Base-by-base conservation (phyloP, 345 rosid species). In the Turritis glabra region DNA sequence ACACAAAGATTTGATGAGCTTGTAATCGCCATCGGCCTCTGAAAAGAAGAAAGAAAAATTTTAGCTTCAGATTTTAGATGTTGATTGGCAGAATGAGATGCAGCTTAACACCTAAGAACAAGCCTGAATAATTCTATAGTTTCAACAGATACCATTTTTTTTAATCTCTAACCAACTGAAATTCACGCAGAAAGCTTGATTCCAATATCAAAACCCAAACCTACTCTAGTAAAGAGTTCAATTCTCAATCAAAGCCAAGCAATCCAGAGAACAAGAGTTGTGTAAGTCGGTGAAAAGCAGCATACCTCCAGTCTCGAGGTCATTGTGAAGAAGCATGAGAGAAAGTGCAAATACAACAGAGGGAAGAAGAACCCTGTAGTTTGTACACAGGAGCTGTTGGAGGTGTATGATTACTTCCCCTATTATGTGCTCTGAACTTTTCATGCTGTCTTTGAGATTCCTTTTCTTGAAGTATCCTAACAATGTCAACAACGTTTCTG, bases 311-410 rank as follows among this genome's bases (percentile, higher is more conserved):
- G 32, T 38, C 23, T 64, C 72, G 44, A 83, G 62, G 71, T 69
- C 58, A 79, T 75, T 79, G 33, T 46, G 77, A 21, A 83, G 78
- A 57, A 83, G 82, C 41, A 87, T 76, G 77, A 90, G 74, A 77
- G 86, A 81, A 29, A 94, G 87, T 59, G 97, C 90, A 80, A 82
- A 84, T 29, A 84, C 82, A 75, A 75, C 89, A 43, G 98, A 90
- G 43, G 96, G 78, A 57, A 87, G 83, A 72, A 80, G 83, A 75
- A 79, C 70, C 60, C 62, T 41, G 66, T 82, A 80, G 53, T 77
- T 72, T 63, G 64, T 69, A 27, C 88, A 83, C 52, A 85, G 81
- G 82, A 77, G 79, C 77, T 90, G 90, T 40, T 85, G 91, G 59
- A 94, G 93, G 72, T 83, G 65, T 60, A 87, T 53, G 57, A 91